These are phyloP conservation scores for Neonectria hederae DNA, from an alignment of 2,329 filamentous ascomycete genomes.

Conservation along the genomic window DNA sequence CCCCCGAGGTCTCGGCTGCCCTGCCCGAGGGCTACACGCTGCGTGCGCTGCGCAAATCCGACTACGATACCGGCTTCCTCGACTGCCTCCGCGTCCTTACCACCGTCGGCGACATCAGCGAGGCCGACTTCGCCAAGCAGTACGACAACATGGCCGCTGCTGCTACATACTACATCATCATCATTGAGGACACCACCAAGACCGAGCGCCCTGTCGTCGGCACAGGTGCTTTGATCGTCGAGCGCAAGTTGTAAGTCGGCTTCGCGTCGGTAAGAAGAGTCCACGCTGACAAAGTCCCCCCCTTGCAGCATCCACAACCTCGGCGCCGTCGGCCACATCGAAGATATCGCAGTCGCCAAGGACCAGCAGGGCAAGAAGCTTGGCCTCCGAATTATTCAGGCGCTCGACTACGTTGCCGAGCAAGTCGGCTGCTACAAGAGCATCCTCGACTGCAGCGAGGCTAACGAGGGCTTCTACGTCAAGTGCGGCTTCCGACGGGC, in stretches of 20 bases:
- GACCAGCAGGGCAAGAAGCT: conserved; percentile 98
- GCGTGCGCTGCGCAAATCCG: conserved; percentile 79
- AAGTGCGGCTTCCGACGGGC: conserved; percentile 96
- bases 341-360: conserved; percentile 95
- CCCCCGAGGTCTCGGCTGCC: conserved; percentile 73
- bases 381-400: conserved; percentile 91
- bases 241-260: conserved; percentile 84
- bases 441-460: conserved; percentile 95
- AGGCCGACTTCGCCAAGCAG: conserved; percentile 78
- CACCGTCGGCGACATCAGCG: conserved; percentile 86
- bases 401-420: conserved; percentile 87
- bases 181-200: conserved; percentile 76
- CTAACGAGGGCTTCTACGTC: conserved; percentile 97
- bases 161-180: conserved; percentile 85
- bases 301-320: conserved; percentile 76
- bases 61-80: conserved; percentile 86
- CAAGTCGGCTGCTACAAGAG: conserved; percentile 96
- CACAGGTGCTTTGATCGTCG: conserved; percentile 88
- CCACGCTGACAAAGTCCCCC: conserved; percentile 17
- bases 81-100: conserved; percentile 92
- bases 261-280: background rate
- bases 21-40: conserved; percentile 86
- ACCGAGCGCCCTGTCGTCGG: conserved; percentile 77
- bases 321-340: conserved; percentile 91
- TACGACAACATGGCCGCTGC: conserved; percentile 83